phyloP scores from a whole-genome alignment of 176 grass and related monocot species.

The Poa annua region DNA sequence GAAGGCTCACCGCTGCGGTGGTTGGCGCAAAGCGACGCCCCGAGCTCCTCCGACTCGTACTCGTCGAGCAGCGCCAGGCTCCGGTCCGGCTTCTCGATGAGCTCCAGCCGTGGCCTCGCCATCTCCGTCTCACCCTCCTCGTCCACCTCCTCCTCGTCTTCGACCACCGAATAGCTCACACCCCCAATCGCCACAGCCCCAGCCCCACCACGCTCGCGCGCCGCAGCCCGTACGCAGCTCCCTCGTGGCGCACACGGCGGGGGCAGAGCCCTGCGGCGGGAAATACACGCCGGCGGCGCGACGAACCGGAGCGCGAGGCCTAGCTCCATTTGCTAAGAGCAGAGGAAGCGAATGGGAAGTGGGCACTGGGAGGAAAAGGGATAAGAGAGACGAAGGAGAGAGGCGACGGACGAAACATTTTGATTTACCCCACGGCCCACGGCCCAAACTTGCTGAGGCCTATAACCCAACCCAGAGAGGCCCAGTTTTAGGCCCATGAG shows the following conservation, averaged over 20 bases:
- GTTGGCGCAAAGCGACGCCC: slow-evolving; percentile 48
- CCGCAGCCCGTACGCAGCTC: not conserved
- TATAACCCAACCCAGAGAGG: not conserved
- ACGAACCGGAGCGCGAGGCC: slow-evolving; percentile 51
- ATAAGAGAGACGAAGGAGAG: slow-evolving; percentile 30
- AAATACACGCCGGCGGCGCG: slow-evolving; percentile 36
- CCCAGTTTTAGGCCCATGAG: not conserved
- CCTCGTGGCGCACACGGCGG: not conserved
- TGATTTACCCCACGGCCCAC: not conserved
- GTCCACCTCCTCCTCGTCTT: slow-evolving; percentile 34
- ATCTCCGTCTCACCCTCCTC: slow-evolving; percentile 26
- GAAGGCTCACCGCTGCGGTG: slow-evolving; percentile 74
- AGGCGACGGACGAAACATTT: not conserved
- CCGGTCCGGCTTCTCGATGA: slow-evolving; percentile 86
- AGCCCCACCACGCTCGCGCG: slow-evolving; percentile 11
- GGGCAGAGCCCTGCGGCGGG: not conserved
- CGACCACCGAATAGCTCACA: slow-evolving; percentile 25
- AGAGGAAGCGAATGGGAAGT: not conserved
- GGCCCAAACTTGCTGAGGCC: not conserved
- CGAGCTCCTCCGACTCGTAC: slow-evolving; percentile 78
- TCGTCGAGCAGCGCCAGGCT: slow-evolving; percentile 74
- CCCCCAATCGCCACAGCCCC: slow-evolving; percentile 29
- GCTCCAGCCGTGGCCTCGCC: slow-evolving; percentile 58
- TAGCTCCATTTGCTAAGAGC: slow-evolving; percentile 52
- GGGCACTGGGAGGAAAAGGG: not conserved